phyloP scores from a whole-genome alignment of 805 yeast genomes.

The Kodamaea lidongshanica region DNA sequence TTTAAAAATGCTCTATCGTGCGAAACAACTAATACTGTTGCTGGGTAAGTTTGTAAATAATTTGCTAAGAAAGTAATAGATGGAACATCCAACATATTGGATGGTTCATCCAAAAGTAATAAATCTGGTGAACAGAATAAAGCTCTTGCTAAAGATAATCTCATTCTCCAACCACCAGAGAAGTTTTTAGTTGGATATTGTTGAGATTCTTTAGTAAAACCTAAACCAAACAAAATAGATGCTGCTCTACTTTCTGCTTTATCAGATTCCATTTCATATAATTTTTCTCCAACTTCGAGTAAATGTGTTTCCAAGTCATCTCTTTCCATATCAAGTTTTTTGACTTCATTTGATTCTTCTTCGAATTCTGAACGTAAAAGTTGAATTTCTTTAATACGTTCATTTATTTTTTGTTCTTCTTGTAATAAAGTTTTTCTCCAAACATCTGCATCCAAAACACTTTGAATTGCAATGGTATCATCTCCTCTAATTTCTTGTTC shows the following conservation, averaged over 20 bases:
- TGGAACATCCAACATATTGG: conserved; percentile 99
- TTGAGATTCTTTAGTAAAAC: conserved; percentile 87
- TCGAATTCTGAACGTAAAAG: conserved; percentile 56
- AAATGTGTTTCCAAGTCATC: conserved; percentile 77
- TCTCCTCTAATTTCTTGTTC: conserved; percentile 97
- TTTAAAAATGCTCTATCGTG: conserved; percentile 96
- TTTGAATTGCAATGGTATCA: conserved; percentile 82
- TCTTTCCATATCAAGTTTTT: conserved; percentile 81
- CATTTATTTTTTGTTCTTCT: conserved; percentile 71
- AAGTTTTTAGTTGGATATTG: conserved; percentile 77
- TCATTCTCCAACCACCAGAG: conserved; percentile 99
- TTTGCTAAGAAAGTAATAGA: conserved; percentile 90
- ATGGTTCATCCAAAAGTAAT: conserved; percentile 92
- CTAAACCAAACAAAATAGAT: conserved; percentile 83
- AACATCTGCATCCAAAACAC: conserved; percentile 98
- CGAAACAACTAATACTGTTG: conserved; percentile 92
- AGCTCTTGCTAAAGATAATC: conserved; percentile 96
- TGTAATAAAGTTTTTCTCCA: conserved; percentile 87
- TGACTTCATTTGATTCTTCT: conserved; percentile 68
- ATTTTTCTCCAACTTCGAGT: conserved; percentile 72
- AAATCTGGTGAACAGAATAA: conserved; percentile 95
- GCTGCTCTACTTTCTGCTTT: conserved; percentile 98
- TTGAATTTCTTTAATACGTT: conserved; percentile 72
- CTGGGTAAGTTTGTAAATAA: conserved; percentile 82
- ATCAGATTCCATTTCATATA: conserved; percentile 91